phyloP scores from a whole-genome alignment of 2,329 filamentous ascomycete species.

The Colletotrichum destructivum region DNA sequence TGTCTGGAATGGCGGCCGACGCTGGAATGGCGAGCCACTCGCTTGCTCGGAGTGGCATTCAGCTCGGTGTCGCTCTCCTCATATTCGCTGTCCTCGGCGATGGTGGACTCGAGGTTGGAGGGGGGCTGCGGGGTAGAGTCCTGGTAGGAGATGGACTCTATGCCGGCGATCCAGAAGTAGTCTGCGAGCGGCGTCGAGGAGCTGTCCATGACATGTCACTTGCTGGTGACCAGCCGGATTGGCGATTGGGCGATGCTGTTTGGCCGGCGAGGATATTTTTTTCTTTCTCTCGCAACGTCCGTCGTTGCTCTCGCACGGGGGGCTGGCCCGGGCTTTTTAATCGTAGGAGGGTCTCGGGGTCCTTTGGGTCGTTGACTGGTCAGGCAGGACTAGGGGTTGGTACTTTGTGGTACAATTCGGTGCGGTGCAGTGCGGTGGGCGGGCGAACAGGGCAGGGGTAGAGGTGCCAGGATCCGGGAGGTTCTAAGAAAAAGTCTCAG shows the following conservation, averaged over 20 bases:
- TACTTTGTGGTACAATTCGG: conserved; percentile 23
- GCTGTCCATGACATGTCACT: conserved; percentile 70
- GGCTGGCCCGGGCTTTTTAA: conserved; percentile 41
- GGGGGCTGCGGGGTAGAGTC: conserved; percentile 60
- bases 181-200: conserved; percentile 78
- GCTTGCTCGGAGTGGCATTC: conserved; percentile 50
- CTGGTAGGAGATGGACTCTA: conserved; percentile 77
- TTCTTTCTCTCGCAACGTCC: conserved; percentile 17
- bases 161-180: conserved; percentile 83
- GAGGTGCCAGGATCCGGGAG: conserved; percentile 38
- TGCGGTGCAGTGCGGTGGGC: conserved; percentile 35
- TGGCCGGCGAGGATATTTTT: conserved; percentile 40
- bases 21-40: conserved; percentile 65
- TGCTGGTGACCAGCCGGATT: conserved; percentile 41
- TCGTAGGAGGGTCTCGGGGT: conserved; percentile 42
- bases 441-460: conserved; percentile 37
- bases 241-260: conserved; percentile 38
- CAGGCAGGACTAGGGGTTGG: conserved; percentile 35
- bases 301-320: conserved; percentile 38
- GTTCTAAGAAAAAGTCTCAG: conserved; percentile 41
- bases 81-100: conserved; percentile 74
- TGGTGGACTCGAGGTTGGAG: conserved; percentile 69
- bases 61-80: conserved; percentile 57
- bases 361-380: conserved; percentile 40
- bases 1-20: conserved; percentile 72